Conservation (phyloP, 2,329 filamentous ascomycete species). For the Neoascochyta sp. region DNA sequence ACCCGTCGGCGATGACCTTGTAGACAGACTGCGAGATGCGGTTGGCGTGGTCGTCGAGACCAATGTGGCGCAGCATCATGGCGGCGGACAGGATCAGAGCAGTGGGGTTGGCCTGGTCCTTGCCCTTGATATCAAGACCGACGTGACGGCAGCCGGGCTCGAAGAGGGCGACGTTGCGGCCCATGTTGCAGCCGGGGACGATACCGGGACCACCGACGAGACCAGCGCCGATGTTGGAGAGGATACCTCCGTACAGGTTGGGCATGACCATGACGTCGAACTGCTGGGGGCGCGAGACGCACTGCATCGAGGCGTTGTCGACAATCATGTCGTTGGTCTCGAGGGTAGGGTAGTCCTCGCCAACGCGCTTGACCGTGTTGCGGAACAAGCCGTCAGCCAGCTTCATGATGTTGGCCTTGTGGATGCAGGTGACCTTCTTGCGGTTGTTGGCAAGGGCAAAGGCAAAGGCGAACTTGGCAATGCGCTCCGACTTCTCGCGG, state of each 20-base stretch:
- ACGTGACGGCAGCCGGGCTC: conserved; percentile 99
- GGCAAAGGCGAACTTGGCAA: conserved; percentile 96
- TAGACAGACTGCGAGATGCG: conserved; percentile 88
- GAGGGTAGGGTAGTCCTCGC: conserved; percentile 91
- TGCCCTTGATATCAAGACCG: conserved; percentile 98
- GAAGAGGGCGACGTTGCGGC: conserved; percentile 95
- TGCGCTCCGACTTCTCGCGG: conserved; percentile 96
- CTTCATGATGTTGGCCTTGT: conserved; percentile 99
- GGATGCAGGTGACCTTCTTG: conserved; percentile 99
- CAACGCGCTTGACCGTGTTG: conserved; percentile 89
- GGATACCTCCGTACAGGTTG: conserved; percentile 96
- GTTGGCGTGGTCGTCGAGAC: conserved; percentile 97
- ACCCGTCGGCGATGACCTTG: conserved; percentile 85
- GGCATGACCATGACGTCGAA: conserved; percentile 99
- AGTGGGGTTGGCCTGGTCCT: conserved; percentile 98
- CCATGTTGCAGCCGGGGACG: conserved; percentile 99
- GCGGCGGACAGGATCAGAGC: conserved; percentile 91
- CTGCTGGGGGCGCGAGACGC: conserved; percentile 91
- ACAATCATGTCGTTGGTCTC: conserved; percentile 99
- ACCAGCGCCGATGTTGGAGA: conserved; percentile 97
- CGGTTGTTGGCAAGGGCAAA: conserved; percentile 98
- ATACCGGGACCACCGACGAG: conserved; percentile 96
- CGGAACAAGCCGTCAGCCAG: conserved; percentile 98
- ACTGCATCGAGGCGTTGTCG: conserved; percentile 99
- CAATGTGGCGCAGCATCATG: conserved; percentile 96